Conservation (phyloP, 1,284 basidiomycete species). For the Pseudozyma pruni region DNA sequence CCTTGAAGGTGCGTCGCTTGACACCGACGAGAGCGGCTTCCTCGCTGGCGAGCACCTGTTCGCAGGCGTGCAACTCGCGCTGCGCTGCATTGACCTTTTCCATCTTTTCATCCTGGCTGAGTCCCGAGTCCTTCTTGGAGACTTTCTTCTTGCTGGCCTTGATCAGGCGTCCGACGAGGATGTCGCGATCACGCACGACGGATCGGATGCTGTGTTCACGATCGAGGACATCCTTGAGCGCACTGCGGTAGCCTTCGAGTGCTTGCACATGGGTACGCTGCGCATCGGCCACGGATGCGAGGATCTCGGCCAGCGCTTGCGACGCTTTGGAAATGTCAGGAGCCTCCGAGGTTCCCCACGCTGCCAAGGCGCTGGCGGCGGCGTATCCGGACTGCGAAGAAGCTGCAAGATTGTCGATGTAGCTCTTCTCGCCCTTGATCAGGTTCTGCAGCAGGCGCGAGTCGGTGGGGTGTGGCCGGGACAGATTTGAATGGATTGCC, state of each 20-base stretch:
- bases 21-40: slow-evolving; percentile 67
- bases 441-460: slow-evolving; percentile 68
- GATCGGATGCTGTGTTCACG: slow-evolving; percentile 68
- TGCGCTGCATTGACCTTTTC: slow-evolving; percentile 67
- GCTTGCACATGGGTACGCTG: slow-evolving; percentile 68
- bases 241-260: slow-evolving; percentile 68
- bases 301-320: slow-evolving; percentile 65
- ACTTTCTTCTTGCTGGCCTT: slow-evolving; percentile 67
- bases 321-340: slow-evolving; percentile 66
- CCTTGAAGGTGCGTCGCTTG: slow-evolving; percentile 69
- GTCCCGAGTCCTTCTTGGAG: slow-evolving; percentile 56
- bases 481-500: slow-evolving; percentile 56
- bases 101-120: slow-evolving; percentile 63
- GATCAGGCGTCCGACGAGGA: slow-evolving; percentile 69
- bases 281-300: slow-evolving; percentile 65
- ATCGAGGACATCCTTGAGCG: slow-evolving; percentile 69
- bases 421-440: slow-evolving; percentile 69
- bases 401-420: slow-evolving; percentile 57
- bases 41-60: slow-evolving; percentile 68
- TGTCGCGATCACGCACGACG: slow-evolving; percentile 69
- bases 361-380: slow-evolving; percentile 67
- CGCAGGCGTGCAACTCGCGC: slow-evolving; percentile 69
- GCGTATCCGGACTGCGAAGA: slow-evolving; percentile 47
- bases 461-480: slow-evolving; percentile 63
- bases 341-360: slow-evolving; percentile 69